Evolutionary conservation across 1,284 basidiomycete genomes (phyloP).

Genomic region (Ustilago sp.): DNA sequence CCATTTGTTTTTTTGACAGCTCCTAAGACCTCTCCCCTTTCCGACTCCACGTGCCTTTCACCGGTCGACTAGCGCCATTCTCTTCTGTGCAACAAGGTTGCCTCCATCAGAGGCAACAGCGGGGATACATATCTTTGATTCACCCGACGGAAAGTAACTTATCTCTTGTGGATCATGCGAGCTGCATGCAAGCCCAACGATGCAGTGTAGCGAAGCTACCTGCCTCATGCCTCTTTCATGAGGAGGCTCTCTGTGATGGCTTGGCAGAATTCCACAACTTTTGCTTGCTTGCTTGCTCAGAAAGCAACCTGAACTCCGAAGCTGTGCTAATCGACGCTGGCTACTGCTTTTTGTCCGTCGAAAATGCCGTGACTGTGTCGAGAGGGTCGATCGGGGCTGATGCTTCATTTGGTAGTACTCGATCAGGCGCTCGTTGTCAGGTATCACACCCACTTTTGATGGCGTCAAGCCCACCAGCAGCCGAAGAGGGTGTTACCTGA

Average conservation of each 20-base stretch:
- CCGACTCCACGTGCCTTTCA: not conserved
- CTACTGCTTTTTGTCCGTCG: no score
- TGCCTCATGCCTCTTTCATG: not conserved
- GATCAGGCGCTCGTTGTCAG: not conserved
- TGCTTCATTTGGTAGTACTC: not conserved
- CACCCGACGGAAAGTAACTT: not conserved
- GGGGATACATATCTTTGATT: no score
- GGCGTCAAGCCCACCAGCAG: not conserved
- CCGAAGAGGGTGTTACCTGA: not conserved
- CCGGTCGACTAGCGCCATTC: slow-evolving; percentile 1
- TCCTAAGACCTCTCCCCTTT: not conserved
- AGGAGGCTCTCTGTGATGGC: not conserved
- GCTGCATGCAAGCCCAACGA: not conserved
- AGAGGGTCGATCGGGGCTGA: not conserved
- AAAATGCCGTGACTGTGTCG: not conserved
- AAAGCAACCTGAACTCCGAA: not conserved
- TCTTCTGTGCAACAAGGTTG: not conserved
- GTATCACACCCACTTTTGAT: not conserved
- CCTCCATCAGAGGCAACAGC: not conserved
- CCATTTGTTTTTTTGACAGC: not conserved
- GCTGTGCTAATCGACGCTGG: not conserved
- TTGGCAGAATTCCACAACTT: not conserved
- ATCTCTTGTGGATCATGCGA: not conserved
- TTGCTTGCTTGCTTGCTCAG: not conserved
- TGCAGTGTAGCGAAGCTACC: not conserved